A percentile compares a stretch with the other conserved stretches of the same genome.
These are phyloP conservation scores for Zymoseptoria tritici DNA, from an alignment of 2,329 filamentous ascomycete species.

Conservation along the genomic window DNA sequence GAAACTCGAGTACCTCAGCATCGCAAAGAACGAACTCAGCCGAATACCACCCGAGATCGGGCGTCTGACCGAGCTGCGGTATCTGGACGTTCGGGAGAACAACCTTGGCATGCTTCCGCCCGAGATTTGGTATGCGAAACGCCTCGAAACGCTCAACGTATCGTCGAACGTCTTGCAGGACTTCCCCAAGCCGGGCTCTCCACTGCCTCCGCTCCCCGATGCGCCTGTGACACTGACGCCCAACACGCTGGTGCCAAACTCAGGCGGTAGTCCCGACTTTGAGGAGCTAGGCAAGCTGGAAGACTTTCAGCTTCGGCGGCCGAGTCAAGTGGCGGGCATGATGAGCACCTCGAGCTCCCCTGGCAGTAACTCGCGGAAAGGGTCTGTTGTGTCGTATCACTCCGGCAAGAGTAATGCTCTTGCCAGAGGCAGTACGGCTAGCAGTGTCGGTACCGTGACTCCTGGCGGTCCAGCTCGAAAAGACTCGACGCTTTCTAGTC, in stretches of 20 bases:
- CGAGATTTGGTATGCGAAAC: slow-evolving; percentile 93
- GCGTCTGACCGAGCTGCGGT: slow-evolving; percentile 72
- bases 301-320: slow-evolving; percentile 59
- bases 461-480: slow-evolving; percentile 61
- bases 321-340: slow-evolving; percentile 72
- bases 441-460: slow-evolving; percentile 46
- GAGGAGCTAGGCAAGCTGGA: slow-evolving; percentile 68
- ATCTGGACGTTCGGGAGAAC: slow-evolving; percentile 86
- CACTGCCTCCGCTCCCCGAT: slow-evolving; percentile 42
- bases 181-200: slow-evolving; percentile 75
- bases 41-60: slow-evolving; percentile 82
- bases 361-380: slow-evolving; percentile 53
- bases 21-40: slow-evolving; percentile 82
- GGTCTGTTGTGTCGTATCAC: slow-evolving; percentile 74
- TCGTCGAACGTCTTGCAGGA: slow-evolving; percentile 88
- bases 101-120: slow-evolving; percentile 82
- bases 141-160: slow-evolving; percentile 83
- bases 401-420: slow-evolving; percentile 50
- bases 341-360: slow-evolving; percentile 51
- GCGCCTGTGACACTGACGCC: slow-evolving; percentile 38
- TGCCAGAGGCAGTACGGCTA: slow-evolving; percentile 76
- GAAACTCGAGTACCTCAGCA: slow-evolving; percentile 83
- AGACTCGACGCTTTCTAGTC: slow-evolving; percentile 78
- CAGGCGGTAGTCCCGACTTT: slow-evolving; percentile 55
- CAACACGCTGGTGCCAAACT: slow-evolving; percentile 33